Base-by-base conservation (phyloP, 2,329 filamentous ascomycete species). In the Aspergillus pseudonomiae region DNA sequence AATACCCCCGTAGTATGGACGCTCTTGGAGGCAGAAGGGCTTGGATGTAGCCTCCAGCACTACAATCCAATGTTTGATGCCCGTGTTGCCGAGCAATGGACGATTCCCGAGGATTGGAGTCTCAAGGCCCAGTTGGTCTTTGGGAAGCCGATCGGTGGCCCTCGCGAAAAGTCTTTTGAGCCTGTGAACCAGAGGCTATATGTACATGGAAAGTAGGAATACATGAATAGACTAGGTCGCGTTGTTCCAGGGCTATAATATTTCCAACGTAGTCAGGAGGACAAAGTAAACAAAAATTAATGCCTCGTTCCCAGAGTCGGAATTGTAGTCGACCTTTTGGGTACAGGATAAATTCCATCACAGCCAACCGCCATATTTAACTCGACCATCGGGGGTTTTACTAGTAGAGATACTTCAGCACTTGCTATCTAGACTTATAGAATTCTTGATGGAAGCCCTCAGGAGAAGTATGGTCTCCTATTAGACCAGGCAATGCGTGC, bases 11-110 rank as follows among this genome's bases (percentile, higher is more conserved):
- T 56, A 79, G 78, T 93, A 70, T 97, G 93, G 93, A 89, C 89
- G 21, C 91, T 89, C 4, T 87, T 97, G 62, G 91, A 94, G 81
- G 85, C 89, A 65, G 92, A 95, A 77, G 93, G 93, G 34, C 86
- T 96, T 62, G 93, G 93, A 68, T 91, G 90, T 76, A 96, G 94
- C 84, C 85, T 97, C 59, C 93, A 97, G 85, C 93, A 97, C 83
- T 96, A 96, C 85, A 95, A 93, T 86, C 93, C 93, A 24, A 79
- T 97, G 63, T 87, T 96, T 70, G 91, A 96, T 80, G 83, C 85
- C 68, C 87, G 89, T 81, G 90, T 93, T 59, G 80, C 85, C 52
- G 82, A 82, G 66, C 82, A 87, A 70, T 97, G 92, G 91, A 84
- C 85, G 62, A 71, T 96, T 36, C 90, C 91, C 50, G 73, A 80